Conservation (phyloP, 305 asterid genomes). For the Stenogyne calaminthoides region DNA sequence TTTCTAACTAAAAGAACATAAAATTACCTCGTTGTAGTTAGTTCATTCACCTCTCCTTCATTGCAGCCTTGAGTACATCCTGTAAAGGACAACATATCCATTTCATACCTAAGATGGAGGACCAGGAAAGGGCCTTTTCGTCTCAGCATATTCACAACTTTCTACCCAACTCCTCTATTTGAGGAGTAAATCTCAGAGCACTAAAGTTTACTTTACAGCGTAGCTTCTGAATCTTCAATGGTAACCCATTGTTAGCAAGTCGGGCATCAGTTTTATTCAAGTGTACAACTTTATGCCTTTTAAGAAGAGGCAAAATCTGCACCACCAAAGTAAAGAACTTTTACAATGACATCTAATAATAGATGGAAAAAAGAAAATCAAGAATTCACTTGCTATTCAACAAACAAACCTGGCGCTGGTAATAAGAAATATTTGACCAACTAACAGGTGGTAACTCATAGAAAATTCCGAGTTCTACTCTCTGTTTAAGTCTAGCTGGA, state of each 20-base stretch:
- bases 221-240: conserved; percentile 69
- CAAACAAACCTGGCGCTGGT: conserved; percentile 60
- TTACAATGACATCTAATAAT: not conserved
- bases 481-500: conserved; percentile 65
- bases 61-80: conserved; percentile 88
- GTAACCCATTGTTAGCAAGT: conserved; percentile 80
- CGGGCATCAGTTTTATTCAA: conserved; percentile 85
- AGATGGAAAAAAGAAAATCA: not conserved
- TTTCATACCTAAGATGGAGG: conserved; percentile 91
- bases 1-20: not conserved
- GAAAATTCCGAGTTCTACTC: conserved; percentile 62
- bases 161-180: conserved; percentile 78
- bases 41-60: conserved; percentile 62
- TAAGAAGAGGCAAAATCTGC: conserved; percentile 88
- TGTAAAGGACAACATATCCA: conserved; percentile 94
- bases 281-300: conserved; percentile 76
- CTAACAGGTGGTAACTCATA: conserved; percentile 77
- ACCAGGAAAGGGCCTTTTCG: conserved; percentile 77
- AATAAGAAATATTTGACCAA: conserved; percentile 89
- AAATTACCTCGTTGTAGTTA: conserved; percentile 78
- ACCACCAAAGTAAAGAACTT: conserved; percentile 4
- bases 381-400: not conserved
- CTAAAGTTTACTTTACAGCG: conserved; percentile 77
- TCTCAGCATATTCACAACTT: conserved; percentile 64
- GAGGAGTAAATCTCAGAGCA: conserved; percentile 67